These are phyloP conservation scores for Solanum medicagineum DNA, from an alignment of 257 asterid genomes.

Conservation along the genomic window DNA sequence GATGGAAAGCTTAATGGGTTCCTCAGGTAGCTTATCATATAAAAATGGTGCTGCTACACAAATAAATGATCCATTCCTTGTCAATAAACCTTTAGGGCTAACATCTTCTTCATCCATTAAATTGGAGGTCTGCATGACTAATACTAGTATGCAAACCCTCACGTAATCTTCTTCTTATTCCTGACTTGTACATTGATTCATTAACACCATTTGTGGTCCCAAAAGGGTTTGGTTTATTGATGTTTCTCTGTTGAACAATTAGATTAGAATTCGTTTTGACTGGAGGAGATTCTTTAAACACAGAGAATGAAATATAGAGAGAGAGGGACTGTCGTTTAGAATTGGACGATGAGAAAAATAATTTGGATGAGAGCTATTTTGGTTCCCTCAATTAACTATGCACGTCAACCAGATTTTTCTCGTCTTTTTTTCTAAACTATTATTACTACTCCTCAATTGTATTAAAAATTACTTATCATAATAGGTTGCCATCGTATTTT, in stretches of 20 bases:
- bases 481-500: neutral
- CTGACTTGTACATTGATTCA: neutral
- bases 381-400: neutral
- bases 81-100: neutral
- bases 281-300: neutral
- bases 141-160: neutral
- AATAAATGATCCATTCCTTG: neutral
- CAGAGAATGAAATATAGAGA: neutral
- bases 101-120: neutral
- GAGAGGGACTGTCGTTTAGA: neutral
- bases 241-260: neutral
- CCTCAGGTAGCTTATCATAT: neutral
- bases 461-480: neutral
- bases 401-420: neutral
- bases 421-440: neutral
- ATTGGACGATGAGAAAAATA: neutral
- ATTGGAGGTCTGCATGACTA: neutral
- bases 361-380: constrained; percentile 1
- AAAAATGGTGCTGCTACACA: constrained; percentile 2
- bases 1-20: constrained; percentile 6
- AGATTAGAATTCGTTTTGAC: constrained; percentile 2
- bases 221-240: neutral
- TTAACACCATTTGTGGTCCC: neutral
- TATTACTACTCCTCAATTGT: too few relatives aligned
- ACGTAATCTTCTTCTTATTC: neutral